Conservation (phyloP, 139 green algal species). For the Pleodorina starrii region DNA sequence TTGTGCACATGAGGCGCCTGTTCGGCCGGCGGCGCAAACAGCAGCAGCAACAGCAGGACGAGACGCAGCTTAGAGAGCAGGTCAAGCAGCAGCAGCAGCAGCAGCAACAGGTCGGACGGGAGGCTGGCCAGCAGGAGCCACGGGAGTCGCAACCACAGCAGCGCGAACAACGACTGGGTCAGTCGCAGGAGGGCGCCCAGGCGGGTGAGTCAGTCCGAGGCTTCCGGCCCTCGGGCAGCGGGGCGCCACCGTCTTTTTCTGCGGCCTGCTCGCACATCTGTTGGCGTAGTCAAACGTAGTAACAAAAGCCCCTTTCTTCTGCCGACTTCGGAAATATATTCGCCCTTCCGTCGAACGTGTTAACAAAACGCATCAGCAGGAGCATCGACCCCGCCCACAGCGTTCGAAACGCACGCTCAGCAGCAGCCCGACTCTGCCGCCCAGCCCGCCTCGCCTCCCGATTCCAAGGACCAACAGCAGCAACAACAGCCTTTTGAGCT, state of each 20-base stretch:
- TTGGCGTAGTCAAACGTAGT: no score
- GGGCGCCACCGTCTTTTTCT: no score
- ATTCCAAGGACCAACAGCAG: neutral
- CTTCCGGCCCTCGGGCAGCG: neutral
- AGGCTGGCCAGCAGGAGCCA: neutral
- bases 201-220: neutral
- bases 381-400: no score
- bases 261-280: no score
- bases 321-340: no score
- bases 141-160: neutral
- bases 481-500: neutral
- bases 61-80: neutral
- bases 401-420: no score
- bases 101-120: neutral
- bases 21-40: neutral
- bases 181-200: neutral
- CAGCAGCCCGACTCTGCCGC: no score
- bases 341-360: no score
- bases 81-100: neutral
- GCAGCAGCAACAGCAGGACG: neutral
- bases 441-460: no score
- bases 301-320: no score
- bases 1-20: slow-evolving; percentile 17
- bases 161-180: neutral
- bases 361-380: no score